Conservation (phyloP, 768 basidiomycete genomes). For the Collybia nuda region DNA sequence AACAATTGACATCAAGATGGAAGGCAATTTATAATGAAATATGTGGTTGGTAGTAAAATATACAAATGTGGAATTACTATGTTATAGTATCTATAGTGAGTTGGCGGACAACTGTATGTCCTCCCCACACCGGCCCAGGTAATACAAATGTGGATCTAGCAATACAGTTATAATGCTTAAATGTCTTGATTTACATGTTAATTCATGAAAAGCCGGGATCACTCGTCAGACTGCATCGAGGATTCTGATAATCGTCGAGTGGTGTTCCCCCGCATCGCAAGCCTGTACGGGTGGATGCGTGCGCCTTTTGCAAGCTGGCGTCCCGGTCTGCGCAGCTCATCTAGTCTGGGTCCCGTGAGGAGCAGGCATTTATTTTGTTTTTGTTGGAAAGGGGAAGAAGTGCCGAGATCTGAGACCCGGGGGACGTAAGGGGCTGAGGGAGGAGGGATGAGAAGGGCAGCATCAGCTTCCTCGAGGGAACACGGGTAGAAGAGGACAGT, state of each 20-base stretch:
- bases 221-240: background rate
- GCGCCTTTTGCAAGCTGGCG: conserved; percentile 38
- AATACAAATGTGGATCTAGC: conserved; percentile 9
- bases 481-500: conserved; percentile 48
- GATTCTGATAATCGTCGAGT: conserved; percentile 5
- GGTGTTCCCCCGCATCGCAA: conserved; percentile 25
- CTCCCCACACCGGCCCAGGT: background rate
- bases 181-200: background rate
- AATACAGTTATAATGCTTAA: conserved; percentile 14
- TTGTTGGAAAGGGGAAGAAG: too few relatives aligned
- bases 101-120: too few relatives aligned
- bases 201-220: background rate
- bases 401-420: conserved; percentile 6
- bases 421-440: conserved; percentile 21
- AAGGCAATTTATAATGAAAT: too few relatives aligned
- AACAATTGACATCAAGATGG: too few relatives aligned
- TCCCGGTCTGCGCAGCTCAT: too few relatives aligned
- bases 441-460: conserved; percentile 45
- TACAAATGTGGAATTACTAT: too few relatives aligned
- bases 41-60: too few relatives aligned
- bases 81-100: too few relatives aligned
- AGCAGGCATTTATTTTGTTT: too few relatives aligned
- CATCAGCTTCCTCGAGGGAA: conserved; percentile 52
- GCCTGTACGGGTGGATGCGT: conserved; percentile 57
- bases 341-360: too few relatives aligned